A percentile compares a stretch with the other conserved stretches of the same genome.
phyloP scores from a whole-genome alignment of 2,329 filamentous ascomycete genomes.

The Aspergillus alliaceus region DNA sequence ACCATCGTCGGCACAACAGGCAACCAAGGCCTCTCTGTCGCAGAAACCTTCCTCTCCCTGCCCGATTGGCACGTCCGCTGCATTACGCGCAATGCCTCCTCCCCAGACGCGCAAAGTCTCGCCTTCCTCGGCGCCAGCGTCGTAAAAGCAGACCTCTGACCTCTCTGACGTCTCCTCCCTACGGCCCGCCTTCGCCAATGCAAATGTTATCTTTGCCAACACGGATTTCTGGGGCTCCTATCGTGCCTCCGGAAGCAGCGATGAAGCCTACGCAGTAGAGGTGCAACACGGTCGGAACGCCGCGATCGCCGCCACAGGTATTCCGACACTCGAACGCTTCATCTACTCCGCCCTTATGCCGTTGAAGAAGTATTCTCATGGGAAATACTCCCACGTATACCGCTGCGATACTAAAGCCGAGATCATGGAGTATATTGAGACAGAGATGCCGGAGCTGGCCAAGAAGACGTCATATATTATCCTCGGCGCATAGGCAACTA shows the following conservation, averaged over 20 bases:
- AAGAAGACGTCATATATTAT: slow-evolving; percentile 45
- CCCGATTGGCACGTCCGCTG: slow-evolving; percentile 32
- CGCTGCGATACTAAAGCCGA: slow-evolving; percentile 54
- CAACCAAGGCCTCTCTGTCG: slow-evolving; percentile 32
- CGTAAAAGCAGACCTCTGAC: slow-evolving; percentile 28
- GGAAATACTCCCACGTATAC: slow-evolving; percentile 49
- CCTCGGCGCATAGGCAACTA: slow-evolving; percentile 32
- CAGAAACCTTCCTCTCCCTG: slow-evolving; percentile 23
- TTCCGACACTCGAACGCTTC: slow-evolving; percentile 48
- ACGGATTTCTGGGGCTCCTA: slow-evolving; percentile 59
- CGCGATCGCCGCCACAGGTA: slow-evolving; percentile 51
- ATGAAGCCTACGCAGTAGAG: slow-evolving; percentile 50
- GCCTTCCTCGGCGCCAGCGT: slow-evolving; percentile 28
- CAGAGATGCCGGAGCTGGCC: slow-evolving; percentile 43
- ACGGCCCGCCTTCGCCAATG: slow-evolving; percentile 36
- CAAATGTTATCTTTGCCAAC: slow-evolving; percentile 55
- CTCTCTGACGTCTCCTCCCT: slow-evolving; percentile 29
- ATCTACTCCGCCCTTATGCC: slow-evolving; percentile 54
- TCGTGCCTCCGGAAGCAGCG: slow-evolving; percentile 28
- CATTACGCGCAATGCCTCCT: slow-evolving; percentile 31
- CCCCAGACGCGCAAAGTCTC: slow-evolving; percentile 21
- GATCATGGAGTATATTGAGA: slow-evolving; percentile 47
- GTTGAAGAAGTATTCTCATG: slow-evolving; percentile 49
- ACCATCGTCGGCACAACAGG: slow-evolving; percentile 39
- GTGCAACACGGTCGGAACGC: slow-evolving; percentile 56